Conservation (phyloP, 148 eudicot species). For the Amaranthus hypochondriacus region DNA sequence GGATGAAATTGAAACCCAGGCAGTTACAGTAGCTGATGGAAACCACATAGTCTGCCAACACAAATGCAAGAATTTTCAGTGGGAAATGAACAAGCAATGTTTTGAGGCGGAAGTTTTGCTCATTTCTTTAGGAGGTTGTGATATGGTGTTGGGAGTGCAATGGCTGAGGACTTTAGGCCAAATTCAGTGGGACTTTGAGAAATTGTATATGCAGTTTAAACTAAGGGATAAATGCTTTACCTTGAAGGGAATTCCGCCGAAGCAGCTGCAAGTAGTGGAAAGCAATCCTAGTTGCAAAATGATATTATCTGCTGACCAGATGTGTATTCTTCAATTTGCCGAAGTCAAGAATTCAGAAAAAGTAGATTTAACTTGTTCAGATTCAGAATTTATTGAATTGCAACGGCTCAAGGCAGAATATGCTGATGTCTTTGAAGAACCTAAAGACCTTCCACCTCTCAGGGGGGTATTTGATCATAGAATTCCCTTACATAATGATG, state of each 20-base stretch:
- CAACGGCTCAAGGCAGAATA: not conserved
- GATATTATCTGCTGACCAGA: not conserved
- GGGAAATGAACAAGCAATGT: not conserved
- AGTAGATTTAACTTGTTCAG: too few relatives aligned
- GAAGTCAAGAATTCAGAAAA: not conserved
- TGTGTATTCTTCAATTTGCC: not conserved
- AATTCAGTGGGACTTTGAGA: slow-evolving; percentile 7
- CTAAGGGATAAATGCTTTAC: not conserved
- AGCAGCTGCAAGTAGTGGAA: too few relatives aligned
- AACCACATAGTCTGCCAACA: not conserved
- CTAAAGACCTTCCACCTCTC: not conserved
- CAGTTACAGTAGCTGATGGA: slow-evolving; percentile 5
- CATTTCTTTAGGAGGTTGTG: slow-evolving; percentile 6
- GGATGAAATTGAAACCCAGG: not conserved
- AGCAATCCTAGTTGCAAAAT: not conserved
- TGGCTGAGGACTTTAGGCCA: slow-evolving; percentile 1
- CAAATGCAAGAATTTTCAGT: not conserved
- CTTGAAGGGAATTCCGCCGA: not conserved
- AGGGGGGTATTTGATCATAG: not conserved
- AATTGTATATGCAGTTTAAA: not conserved
- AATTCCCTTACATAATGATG: not conserved
- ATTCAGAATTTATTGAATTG: too few relatives aligned
- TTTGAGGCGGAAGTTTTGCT: not conserved
- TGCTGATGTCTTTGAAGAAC: not conserved
- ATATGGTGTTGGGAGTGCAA: not conserved